A percentile compares a stretch with the other conserved stretches of the same genome.
Conservation (phyloP, 1,284 basidiomycete species). For the Leucoagaricus sp. region DNA sequence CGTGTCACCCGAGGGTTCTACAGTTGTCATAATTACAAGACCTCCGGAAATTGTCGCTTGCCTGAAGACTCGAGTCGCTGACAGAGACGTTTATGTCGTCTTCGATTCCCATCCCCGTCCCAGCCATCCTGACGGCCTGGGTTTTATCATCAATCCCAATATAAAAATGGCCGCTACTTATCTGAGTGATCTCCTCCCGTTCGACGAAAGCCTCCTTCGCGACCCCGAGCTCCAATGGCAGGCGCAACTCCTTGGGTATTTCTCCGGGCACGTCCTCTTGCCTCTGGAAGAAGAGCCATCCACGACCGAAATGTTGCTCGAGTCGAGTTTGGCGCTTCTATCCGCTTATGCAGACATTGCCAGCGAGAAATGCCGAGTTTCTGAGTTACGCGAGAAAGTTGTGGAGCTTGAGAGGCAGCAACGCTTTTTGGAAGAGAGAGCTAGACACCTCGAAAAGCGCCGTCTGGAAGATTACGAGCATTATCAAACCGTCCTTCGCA, state of each 20-base stretch:
- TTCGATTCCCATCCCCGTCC: constrained; percentile 69
- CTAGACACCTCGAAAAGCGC: constrained; percentile 2
- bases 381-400: constrained; percentile 31
- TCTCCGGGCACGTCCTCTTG: constrained; percentile 55
- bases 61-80: constrained; percentile 43
- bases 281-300: constrained; percentile 26
- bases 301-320: constrained; percentile 38
- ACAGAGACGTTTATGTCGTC: constrained; percentile 46
- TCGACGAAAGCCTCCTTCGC: constrained; percentile 46
- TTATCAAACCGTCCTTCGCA: background rate
- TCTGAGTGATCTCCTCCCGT: constrained; percentile 48
- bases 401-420: constrained; percentile 30
- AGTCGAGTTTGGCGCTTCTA: constrained; percentile 50
- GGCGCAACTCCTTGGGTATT: constrained; percentile 59
- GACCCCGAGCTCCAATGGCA: constrained; percentile 57
- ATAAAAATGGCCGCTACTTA: constrained; percentile 42
- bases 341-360: constrained; percentile 42
- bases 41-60: constrained; percentile 68
- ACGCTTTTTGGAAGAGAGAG: constrained; percentile 9
- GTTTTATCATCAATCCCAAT: constrained; percentile 50
- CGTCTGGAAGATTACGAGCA: constrained; percentile 11
- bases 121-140: constrained; percentile 57
- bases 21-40: constrained; percentile 60
- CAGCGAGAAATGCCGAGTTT: constrained; percentile 28
- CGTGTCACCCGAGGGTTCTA: constrained; percentile 16